Percentiles rank a stretch among this genome's conserved stretches.
Conservation (phyloP, 352 stramenopile species). For the Phytophthora aleatoria region DNA sequence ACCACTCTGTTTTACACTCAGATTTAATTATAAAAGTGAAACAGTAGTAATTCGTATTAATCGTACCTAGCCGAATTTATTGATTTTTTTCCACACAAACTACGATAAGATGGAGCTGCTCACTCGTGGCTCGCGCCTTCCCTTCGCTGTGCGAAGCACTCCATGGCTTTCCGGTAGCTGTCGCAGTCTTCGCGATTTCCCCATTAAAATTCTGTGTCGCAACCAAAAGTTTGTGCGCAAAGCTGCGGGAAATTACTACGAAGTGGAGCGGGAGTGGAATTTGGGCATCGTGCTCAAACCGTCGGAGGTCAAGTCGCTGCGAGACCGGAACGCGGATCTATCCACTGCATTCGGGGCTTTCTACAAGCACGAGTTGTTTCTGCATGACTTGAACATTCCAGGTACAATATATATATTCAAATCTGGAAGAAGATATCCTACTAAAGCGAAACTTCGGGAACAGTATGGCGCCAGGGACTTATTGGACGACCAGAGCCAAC, state of each 20-base stretch:
- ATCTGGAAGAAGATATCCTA: not conserved
- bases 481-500: constrained; percentile 73
- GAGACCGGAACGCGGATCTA: constrained; percentile 67
- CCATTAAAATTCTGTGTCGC: constrained; percentile 61
- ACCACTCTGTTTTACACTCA: no score
- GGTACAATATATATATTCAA: constrained; percentile 28
- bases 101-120: constrained; percentile 1
- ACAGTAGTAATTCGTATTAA: no score
- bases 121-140: constrained; percentile 6
- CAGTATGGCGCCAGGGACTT: constrained; percentile 78
- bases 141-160: not conserved
- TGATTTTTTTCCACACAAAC: no score
- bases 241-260: constrained; percentile 43
- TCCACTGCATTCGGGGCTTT: constrained; percentile 80
- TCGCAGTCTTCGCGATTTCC: constrained; percentile 57
- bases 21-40: no score
- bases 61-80: no score
- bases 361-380: constrained; percentile 72
- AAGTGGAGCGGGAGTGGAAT: constrained; percentile 80
- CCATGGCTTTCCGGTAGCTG: constrained; percentile 14
- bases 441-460: constrained; percentile 20
- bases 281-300: constrained; percentile 73
- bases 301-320: constrained; percentile 81
- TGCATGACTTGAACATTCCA: constrained; percentile 83
- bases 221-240: constrained; percentile 75